phyloP scores from a whole-genome alignment of 169 alveolate species.

The Plasmodium yoelii region DNA sequence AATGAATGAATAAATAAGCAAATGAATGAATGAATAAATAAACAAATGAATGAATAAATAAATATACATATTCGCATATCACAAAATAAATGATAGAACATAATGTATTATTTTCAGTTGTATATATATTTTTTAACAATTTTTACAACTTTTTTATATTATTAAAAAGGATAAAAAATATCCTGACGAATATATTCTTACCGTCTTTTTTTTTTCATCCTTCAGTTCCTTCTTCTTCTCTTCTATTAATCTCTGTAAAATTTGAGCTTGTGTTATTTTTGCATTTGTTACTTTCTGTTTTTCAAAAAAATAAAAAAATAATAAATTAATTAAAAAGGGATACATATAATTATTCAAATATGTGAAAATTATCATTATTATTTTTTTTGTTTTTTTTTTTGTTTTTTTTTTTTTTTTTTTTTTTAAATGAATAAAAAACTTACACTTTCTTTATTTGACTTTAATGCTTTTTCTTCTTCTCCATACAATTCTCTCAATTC shows the following conservation, averaged over 20 bases:
- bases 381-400: background rate
- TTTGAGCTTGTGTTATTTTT: conserved; percentile 66
- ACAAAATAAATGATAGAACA: background rate
- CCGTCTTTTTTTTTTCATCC: conserved; percentile 64
- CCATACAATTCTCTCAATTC: conserved; percentile 69
- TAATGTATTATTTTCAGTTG: background rate
- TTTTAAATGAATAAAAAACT: background rate
- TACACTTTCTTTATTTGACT: conserved; percentile 69
- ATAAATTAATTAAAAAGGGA: background rate
- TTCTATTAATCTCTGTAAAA: conserved; percentile 52
- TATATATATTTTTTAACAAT: background rate
- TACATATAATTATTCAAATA: background rate
- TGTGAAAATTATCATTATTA: no score
- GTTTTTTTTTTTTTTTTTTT: background rate
- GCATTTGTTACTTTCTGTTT: conserved; percentile 44
- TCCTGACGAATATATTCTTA: conserved; percentile 2
- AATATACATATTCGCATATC: background rate
- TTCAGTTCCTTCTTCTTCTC: conserved; percentile 68
- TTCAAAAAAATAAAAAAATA: background rate
- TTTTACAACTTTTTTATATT: background rate
- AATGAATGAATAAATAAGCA: background rate
- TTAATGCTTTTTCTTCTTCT: conserved; percentile 67
- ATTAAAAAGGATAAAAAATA: background rate
- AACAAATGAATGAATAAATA: background rate
- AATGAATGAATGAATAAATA: background rate